These are phyloP conservation scores for Canavalia ensiformis DNA, from an alignment of 306 rosid species.

Conservation along the genomic window DNA sequence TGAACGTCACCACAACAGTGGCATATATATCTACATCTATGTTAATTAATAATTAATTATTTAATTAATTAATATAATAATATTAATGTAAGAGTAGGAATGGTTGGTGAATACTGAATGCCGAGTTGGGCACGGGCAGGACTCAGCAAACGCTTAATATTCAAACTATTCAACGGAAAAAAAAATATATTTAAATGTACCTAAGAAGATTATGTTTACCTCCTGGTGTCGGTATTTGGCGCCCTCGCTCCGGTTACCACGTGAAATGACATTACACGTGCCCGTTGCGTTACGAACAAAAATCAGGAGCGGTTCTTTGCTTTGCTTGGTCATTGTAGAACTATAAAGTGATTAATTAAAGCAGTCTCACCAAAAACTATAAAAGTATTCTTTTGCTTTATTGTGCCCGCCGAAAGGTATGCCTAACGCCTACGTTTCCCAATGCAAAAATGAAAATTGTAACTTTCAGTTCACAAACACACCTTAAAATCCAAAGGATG, in stretches of 20 bases:
- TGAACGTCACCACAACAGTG: slow-evolving; percentile 27
- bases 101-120: slow-evolving; percentile 8
- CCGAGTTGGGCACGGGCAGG: not conserved
- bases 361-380: not conserved
- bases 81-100: not conserved
- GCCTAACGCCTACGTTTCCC: slow-evolving; percentile 15
- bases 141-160: not conserved
- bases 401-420: slow-evolving; percentile 25
- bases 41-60: not conserved
- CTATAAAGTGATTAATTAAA: not conserved
- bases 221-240: slow-evolving; percentile 44
- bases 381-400: slow-evolving; percentile 16
- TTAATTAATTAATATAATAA: not conserved
- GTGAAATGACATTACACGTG: slow-evolving; percentile 34
- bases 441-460: not conserved
- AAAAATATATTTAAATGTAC: not conserved
- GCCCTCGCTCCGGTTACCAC: not conserved
- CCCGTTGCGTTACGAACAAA: not conserved
- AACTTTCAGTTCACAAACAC: too few relatives aligned
- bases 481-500: too few relatives aligned
- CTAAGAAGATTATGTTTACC: slow-evolving; percentile 22
- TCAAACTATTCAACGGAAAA: not conserved
- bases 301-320: slow-evolving; percentile 46
- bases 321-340: slow-evolving; percentile 42
- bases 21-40: slow-evolving; percentile 32